Evolutionary conservation across 495 filamentous ascomycete species (phyloP).

Genomic region (Hyphodiscus hymeniophilus): DNA sequence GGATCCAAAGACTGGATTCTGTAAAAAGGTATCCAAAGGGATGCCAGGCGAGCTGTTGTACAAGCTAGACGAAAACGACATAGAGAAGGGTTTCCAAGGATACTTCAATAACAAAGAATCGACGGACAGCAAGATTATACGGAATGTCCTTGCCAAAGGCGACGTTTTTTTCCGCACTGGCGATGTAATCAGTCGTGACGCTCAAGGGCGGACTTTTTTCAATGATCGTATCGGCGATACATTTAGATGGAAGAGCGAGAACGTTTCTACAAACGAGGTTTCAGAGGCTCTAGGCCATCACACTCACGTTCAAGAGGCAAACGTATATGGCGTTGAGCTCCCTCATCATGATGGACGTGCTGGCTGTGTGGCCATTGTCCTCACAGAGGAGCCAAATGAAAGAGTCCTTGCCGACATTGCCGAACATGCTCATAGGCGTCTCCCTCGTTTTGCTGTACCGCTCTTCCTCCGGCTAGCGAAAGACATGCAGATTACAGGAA

Average conservation of each 20-base stretch:
- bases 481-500: conserved; percentile 61
- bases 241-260: conserved; percentile 93
- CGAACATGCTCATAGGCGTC: conserved; percentile 39
- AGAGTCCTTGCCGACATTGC: conserved; percentile 50
- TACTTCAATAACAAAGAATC: conserved; percentile 75
- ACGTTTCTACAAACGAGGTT: conserved; percentile 82
- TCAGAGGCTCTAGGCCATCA: conserved; percentile 63
- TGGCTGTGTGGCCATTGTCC: conserved; percentile 67
- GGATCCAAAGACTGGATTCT: conserved; percentile 65
- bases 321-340: conserved; percentile 80
- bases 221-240: conserved; percentile 89
- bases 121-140: conserved; percentile 69
- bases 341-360: conserved; percentile 82
- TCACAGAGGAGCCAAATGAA: conserved; percentile 36
- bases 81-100: conserved; percentile 65
- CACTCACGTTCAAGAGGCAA: conserved; percentile 63
- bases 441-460: conserved; percentile 72
- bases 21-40: conserved; percentile 46
- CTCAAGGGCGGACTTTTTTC: conserved; percentile 73
- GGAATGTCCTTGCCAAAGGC: conserved; percentile 68
- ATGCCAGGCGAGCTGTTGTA: conserved; percentile 79
- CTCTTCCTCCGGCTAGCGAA: conserved; percentile 64
- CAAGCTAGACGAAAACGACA: conserved; percentile 57
- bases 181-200: conserved; percentile 67
- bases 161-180: conserved; percentile 85